Conservation (phyloP, 345 rosid species). For the Camelina hispida region DNA sequence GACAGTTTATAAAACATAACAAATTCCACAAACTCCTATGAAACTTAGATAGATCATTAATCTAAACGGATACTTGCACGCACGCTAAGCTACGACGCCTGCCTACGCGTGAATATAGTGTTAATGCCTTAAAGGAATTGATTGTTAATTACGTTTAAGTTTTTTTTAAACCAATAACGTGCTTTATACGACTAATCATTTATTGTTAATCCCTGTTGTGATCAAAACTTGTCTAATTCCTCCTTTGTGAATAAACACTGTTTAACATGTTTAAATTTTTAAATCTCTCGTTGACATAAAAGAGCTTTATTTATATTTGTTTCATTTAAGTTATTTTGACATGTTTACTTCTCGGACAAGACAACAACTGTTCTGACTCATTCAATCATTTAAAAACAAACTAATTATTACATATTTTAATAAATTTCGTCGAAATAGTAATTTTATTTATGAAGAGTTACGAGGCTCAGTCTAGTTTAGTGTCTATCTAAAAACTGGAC, state of each 20-base stretch:
- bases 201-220: neutral
- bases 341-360: conserved; percentile 4
- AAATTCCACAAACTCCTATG: neutral
- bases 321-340: neutral
- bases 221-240: neutral
- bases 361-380: neutral
- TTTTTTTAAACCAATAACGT: neutral
- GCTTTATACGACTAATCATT: conserved; percentile 10
- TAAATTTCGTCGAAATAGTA: too few relatives aligned
- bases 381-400: too few relatives aligned
- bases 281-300: neutral
- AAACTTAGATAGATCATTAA: neutral
- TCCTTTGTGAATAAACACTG: neutral
- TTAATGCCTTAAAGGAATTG: neutral
- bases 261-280: neutral
- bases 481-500: too few relatives aligned
- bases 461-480: too few relatives aligned
- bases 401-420: too few relatives aligned
- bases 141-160: neutral
- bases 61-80: conserved; percentile 1
- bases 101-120: conserved; percentile 17
- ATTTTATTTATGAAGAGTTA: too few relatives aligned
- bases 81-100: conserved; percentile 27
- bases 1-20: neutral
- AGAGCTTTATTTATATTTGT: neutral